A percentile compares a stretch with the other conserved stretches of the same genome.
Evolutionary conservation across 2,329 filamentous ascomycete genomes (phyloP).

Genomic region (Elsinoe batatas): DNA sequence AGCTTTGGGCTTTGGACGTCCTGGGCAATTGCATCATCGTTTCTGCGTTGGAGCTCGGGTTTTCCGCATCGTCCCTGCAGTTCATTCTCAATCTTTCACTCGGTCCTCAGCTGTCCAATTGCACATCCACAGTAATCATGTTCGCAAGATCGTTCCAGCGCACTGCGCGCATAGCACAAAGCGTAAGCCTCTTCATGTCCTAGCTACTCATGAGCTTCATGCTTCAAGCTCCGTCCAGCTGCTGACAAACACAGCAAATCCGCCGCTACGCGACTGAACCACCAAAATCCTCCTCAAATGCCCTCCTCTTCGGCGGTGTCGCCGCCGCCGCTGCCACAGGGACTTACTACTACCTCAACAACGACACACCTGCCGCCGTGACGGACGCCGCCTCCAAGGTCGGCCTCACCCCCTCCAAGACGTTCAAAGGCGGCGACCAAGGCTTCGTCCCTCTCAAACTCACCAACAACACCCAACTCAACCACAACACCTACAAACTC

Average conservation of each 20-base stretch:
- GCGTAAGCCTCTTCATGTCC: slow-evolving; percentile 24
- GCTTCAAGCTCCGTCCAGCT: slow-evolving; percentile 13
- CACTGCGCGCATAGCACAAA: slow-evolving; percentile 26
- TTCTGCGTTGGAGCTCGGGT: neutral
- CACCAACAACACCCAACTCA: slow-evolving; percentile 66
- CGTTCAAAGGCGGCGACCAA: slow-evolving; percentile 77
- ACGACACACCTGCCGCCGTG: slow-evolving; percentile 21
- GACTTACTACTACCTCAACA: slow-evolving; percentile 41
- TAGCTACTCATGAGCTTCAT: slow-evolving; percentile 14
- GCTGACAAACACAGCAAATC: slow-evolving; percentile 41
- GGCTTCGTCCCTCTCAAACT: slow-evolving; percentile 78
- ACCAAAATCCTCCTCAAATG: slow-evolving; percentile 47
- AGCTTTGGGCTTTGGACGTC: too few species aligned
- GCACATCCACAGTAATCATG: slow-evolving; percentile 25
- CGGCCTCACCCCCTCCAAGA: slow-evolving; percentile 34
- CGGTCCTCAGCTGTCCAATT: neutral
- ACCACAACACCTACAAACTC: slow-evolving; percentile 91
- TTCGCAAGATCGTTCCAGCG: slow-evolving; percentile 36
- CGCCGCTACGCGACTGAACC: slow-evolving; percentile 63
- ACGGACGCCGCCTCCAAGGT: slow-evolving; percentile 20
- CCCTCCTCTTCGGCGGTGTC: slow-evolving; percentile 51
- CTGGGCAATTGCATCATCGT: slow-evolving; percentile 11
- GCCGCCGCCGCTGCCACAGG: slow-evolving; percentile 51
- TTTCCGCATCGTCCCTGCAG: slow-evolving; percentile 5
- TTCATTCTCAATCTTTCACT: neutral